A percentile compares a stretch with the other conserved stretches of the same genome.
These are phyloP conservation scores for Polyrhizophydium stewartii DNA, from an alignment of 371 early-diverging fungal species.

Conservation along the genomic window DNA sequence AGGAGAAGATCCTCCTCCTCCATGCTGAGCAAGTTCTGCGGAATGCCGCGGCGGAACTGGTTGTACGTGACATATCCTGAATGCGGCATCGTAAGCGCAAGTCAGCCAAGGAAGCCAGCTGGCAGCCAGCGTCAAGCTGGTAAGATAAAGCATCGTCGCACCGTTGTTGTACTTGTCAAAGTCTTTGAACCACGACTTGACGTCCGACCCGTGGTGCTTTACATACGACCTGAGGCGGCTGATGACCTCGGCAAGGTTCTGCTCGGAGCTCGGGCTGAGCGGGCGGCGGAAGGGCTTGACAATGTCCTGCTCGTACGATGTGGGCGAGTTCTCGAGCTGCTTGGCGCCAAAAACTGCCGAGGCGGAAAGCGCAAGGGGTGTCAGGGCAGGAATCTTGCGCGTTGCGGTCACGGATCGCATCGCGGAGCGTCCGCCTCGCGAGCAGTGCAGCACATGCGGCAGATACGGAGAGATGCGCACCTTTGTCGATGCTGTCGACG, in stretches of 20 bases:
- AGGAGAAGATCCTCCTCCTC: constrained; percentile 45
- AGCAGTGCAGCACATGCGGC: background rate
- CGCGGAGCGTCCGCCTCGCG: too few species aligned
- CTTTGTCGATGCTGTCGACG: constrained; percentile 45
- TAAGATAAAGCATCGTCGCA: constrained; percentile 3
- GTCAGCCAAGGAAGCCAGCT: background rate
- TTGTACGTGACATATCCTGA: constrained; percentile 39
- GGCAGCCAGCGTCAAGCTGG: background rate
- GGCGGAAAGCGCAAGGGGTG: background rate
- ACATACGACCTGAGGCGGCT: constrained; percentile 33
- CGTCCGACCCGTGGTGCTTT: constrained; percentile 49
- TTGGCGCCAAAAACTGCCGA: constrained; percentile 41
- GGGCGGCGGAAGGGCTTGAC: constrained; percentile 35
- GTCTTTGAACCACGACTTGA: constrained; percentile 51
- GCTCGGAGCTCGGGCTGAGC: constrained; percentile 29
- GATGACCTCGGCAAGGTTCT: constrained; percentile 24
- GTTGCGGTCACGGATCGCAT: background rate
- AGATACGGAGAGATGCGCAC: constrained; percentile 14
- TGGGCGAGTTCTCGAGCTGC: constrained; percentile 32
- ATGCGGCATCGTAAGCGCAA: too few species aligned
- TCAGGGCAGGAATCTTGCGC: background rate
- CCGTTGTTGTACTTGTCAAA: constrained; percentile 53
- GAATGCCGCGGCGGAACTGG: constrained; percentile 47
- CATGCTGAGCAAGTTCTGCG: constrained; percentile 33
- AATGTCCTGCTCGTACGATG: constrained; percentile 5